Percentiles rank a stretch among this genome's conserved stretches.
Evolutionary conservation across 495 filamentous ascomycete genomes (phyloP).

Genomic region (Amniculicola lignicola): DNA sequence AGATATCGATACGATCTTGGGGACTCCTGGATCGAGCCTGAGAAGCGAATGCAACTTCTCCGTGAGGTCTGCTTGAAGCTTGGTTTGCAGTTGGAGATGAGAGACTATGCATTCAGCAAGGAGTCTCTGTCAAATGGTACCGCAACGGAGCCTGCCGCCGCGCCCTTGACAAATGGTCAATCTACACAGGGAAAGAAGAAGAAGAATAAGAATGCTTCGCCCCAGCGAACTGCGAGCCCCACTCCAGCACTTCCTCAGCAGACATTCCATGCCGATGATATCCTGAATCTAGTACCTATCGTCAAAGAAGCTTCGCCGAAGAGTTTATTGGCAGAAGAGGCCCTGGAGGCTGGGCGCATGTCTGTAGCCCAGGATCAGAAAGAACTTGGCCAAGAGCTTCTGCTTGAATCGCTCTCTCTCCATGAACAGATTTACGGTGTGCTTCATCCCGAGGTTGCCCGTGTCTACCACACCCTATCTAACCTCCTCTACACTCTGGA

Average conservation of each 20-base stretch:
- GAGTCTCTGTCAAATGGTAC: conserved; percentile 34
- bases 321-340: conserved; percentile 90
- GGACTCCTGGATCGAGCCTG: conserved; percentile 59
- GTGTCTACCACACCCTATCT: conserved; percentile 89
- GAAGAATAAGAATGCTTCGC: conserved; percentile 58
- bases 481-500: conserved; percentile 94
- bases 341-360: conserved; percentile 89
- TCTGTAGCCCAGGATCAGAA: conserved; percentile 92
- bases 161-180: conserved; percentile 46
- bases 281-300: conserved; percentile 86
- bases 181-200: conserved; percentile 62
- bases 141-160: conserved; percentile 40
- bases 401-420: conserved; percentile 90
- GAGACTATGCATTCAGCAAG: conserved; percentile 71
- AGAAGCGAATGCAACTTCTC: conserved; percentile 77
- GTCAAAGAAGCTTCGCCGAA: conserved; percentile 89
- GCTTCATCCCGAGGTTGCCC: conserved; percentile 92
- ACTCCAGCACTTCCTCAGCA: conserved; percentile 50
- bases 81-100: conserved; percentile 81
- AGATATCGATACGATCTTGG: conserved; percentile 75
- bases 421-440: conserved; percentile 99
- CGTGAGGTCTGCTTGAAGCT: conserved; percentile 87
- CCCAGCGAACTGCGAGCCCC: conserved; percentile 50
- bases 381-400: conserved; percentile 91
- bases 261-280: conserved; percentile 78